These are phyloP conservation scores for Fusarium marasasianum DNA, from an alignment of 2,329 filamentous ascomycete species.

Conservation along the genomic window DNA sequence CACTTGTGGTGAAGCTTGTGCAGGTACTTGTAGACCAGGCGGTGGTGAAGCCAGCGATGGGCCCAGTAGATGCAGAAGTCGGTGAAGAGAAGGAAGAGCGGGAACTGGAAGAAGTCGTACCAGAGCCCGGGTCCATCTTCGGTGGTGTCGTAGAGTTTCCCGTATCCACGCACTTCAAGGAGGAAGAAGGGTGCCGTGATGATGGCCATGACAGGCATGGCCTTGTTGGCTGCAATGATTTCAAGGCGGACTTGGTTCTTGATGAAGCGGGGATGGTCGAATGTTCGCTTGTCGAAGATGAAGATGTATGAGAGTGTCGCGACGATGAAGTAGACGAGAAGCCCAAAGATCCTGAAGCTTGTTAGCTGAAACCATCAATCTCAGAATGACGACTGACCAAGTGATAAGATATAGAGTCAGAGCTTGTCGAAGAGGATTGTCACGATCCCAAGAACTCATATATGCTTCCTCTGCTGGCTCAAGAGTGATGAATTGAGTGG, in stretches of 20 bases:
- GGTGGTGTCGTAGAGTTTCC: constrained; percentile 85
- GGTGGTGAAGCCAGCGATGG: constrained; percentile 86
- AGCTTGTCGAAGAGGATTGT: constrained; percentile 79
- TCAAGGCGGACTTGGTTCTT: constrained; percentile 92
- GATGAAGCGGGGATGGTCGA: constrained; percentile 91
- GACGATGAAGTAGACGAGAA: constrained; percentile 85
- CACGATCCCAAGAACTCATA: constrained; percentile 78
- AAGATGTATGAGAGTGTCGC: constrained; percentile 85
- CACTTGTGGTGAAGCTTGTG: constrained; percentile 99
- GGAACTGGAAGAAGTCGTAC: constrained; percentile 87
- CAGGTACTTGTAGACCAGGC: constrained; percentile 78
- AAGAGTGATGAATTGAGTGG: constrained; percentile 74
- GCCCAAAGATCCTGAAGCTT: constrained; percentile 77
- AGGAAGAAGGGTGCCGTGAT: constrained; percentile 86
- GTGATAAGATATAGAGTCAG: constrained; percentile 84
- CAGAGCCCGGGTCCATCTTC: constrained; percentile 77
- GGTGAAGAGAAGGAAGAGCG: constrained; percentile 87
- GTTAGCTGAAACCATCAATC: not conserved
- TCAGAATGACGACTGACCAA: constrained; percentile 67
- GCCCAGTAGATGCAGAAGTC: constrained; percentile 93
- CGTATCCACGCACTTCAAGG: constrained; percentile 83
- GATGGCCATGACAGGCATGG: constrained; percentile 85
- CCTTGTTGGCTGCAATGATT: constrained; percentile 78
- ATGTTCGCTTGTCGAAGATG: constrained; percentile 90
- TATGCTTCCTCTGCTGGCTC: constrained; percentile 81